A percentile compares a stretch with the other conserved stretches of the same genome.
These are phyloP conservation scores for Tuber umbilicatum DNA, from an alignment of 495 filamentous ascomycete genomes.

Conservation along the genomic window DNA sequence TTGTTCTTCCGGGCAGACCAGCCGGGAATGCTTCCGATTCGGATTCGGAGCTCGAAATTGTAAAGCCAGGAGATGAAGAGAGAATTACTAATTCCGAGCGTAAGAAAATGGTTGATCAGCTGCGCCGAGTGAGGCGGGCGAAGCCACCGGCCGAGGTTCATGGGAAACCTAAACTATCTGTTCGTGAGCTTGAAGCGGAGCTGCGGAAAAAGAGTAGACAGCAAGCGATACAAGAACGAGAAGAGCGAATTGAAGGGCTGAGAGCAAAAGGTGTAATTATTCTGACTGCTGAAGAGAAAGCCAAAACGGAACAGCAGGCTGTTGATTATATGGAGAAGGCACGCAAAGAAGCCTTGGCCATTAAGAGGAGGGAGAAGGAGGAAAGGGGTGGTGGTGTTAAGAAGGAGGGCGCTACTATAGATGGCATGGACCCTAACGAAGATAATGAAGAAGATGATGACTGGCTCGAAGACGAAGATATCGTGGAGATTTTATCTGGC, in stretches of 20 bases:
- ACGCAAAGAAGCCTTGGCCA: slow-evolving; percentile 67
- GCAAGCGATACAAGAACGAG: slow-evolving; percentile 73
- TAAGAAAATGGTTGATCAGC: slow-evolving; percentile 42
- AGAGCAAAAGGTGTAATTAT: slow-evolving; percentile 70
- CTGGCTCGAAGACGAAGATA: slow-evolving; percentile 44
- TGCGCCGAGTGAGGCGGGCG: slow-evolving; percentile 17
- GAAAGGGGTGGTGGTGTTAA: slow-evolving; percentile 52
- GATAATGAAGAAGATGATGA: slow-evolving; percentile 62
- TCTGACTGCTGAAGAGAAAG: slow-evolving; percentile 79
- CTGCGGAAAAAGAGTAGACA: slow-evolving; percentile 64
- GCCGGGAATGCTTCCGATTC: slow-evolving; percentile 48
- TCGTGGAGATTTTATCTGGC: slow-evolving; percentile 44
- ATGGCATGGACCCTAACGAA: slow-evolving; percentile 53
- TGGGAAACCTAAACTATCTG: slow-evolving; percentile 49
- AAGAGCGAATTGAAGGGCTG: slow-evolving; percentile 68
- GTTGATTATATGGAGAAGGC: slow-evolving; percentile 84
- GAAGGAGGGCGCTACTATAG: slow-evolving; percentile 46
- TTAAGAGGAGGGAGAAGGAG: slow-evolving; percentile 67
- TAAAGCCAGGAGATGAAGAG: slow-evolving; percentile 42
- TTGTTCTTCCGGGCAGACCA: slow-evolving; percentile 21
- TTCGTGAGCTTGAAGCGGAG: slow-evolving; percentile 60
- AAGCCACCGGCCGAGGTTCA: slow-evolving; percentile 15
- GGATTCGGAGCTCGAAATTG: slow-evolving; percentile 61
- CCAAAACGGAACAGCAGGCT: slow-evolving; percentile 68
- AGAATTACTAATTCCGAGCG: slow-evolving; percentile 43